Evolutionary conservation across 2,329 filamentous ascomycete species (phyloP), one percentile per base, ranked within the genome.

Genomic region (Exophiala mesophila): DNA sequence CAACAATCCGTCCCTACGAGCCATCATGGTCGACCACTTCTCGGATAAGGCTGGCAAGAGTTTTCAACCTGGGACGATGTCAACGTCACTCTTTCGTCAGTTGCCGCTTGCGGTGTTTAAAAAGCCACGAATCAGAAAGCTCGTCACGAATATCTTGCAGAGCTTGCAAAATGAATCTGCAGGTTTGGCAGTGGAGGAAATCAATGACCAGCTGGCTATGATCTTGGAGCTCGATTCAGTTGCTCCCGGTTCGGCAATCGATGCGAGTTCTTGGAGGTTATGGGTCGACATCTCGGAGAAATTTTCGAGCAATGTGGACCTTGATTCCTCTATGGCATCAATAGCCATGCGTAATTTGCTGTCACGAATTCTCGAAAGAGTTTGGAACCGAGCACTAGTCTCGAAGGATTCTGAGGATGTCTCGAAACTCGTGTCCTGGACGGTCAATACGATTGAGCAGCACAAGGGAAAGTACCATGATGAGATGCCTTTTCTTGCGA

Each of bases 181-280:
- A 13, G n/a, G 30, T 6, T 5, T 9, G 18, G 28, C n/a, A 9
- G 16, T 31, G 2, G 32, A 44, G 3, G 35, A 15, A 10, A 23
- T 45, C 10, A 33, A 36, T 19, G 29, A 43, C 12, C 38, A 45
- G 17, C 32, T 51, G 23, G 29, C 21, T 13, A 23, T 43, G 10
- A 24, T 51, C n/a, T 28, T 41, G 21, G 21, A 38, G 10, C 28
- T 48, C 18, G 45, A 48, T 6, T 37, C 36, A 23, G 16, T 30
- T 26, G 34, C 28, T 9, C 19, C 32, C 3, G 34, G 41, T 19
- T 23, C 38, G 2, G 35, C 30, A 7, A 41, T 48, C 18, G 33
- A 45, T 21, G 26, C 17, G 26, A 43, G 39, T 24, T 37, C 47
- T 19, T 51, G 45, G 45, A 33, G n/a, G 5, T 17, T 13, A 6